phyloP scores from a whole-genome alignment of 345 rosid genomes.

The Gossypium mustelinum region DNA sequence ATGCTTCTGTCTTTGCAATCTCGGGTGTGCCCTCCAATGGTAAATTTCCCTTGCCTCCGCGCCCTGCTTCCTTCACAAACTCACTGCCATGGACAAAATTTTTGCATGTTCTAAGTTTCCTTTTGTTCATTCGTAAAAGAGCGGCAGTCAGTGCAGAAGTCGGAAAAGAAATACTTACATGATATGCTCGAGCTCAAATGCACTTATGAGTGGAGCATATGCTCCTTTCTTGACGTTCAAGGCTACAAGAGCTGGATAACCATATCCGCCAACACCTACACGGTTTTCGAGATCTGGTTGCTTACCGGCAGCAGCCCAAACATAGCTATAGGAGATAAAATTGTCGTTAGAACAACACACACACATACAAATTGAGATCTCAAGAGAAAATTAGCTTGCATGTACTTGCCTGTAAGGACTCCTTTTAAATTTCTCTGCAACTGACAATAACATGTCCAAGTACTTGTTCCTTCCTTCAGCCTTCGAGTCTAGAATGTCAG shows the following conservation, averaged over 20 bases:
- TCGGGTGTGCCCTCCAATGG: slow-evolving; percentile 58
- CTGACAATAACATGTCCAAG: slow-evolving; percentile 62
- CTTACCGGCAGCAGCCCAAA: slow-evolving; percentile 92
- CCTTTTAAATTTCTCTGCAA: slow-evolving; percentile 81
- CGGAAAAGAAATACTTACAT: slow-evolving; percentile 43
- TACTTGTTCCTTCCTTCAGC: slow-evolving; percentile 94
- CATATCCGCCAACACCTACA: slow-evolving; percentile 93
- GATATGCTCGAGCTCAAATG: slow-evolving; percentile 80
- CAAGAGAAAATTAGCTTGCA: neutral
- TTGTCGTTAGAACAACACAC: neutral
- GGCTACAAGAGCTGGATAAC: slow-evolving; percentile 95
- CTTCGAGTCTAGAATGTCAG: slow-evolving; percentile 92
- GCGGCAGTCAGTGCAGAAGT: neutral
- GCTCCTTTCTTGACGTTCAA: slow-evolving; percentile 92
- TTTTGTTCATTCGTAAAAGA: slow-evolving; percentile 8
- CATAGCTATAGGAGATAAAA: slow-evolving; percentile 47
- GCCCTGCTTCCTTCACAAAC: slow-evolving; percentile 84
- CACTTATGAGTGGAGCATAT: slow-evolving; percentile 93
- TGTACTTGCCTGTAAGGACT: slow-evolving; percentile 73
- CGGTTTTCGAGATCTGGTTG: slow-evolving; percentile 82
- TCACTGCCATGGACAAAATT: slow-evolving; percentile 43
- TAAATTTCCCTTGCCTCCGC: slow-evolving; percentile 93
- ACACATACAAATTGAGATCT: neutral
- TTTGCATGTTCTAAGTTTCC: neutral
- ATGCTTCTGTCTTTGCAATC: slow-evolving; percentile 60